Evolutionary conservation across 129 eudicot species (phyloP).

Genomic region (Ambrosia artemisiifolia): DNA sequence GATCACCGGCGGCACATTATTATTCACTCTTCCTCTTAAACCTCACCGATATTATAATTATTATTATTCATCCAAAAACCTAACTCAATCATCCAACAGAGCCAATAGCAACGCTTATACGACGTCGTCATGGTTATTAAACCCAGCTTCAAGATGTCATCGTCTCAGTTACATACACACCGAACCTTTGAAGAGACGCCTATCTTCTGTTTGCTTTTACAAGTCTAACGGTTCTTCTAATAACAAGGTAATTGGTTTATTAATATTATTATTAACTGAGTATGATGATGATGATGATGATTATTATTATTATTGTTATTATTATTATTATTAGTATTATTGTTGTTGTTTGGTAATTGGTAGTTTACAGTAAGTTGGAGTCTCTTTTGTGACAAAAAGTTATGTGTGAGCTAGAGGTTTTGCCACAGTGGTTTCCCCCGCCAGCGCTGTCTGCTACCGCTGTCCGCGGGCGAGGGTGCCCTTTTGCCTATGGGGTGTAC

Average conservation of each 20-base stretch:
- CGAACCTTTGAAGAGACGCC: conserved; percentile 24
- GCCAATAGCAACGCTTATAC: neutral
- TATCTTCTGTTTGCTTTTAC: conserved; percentile 34
- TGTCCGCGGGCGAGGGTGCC: too few relatives aligned
- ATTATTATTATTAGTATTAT: too few relatives aligned
- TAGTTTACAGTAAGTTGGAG: too few relatives aligned
- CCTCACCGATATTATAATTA: conserved; percentile 6
- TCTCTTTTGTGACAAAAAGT: too few relatives aligned
- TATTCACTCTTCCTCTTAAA: conserved; percentile 7
- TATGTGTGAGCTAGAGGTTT: too few relatives aligned
- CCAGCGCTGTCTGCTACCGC: too few relatives aligned
- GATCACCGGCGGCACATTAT: conserved; percentile 14
- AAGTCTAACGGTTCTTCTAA: conserved; percentile 22
- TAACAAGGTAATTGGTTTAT: conserved; percentile 20
- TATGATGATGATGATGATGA: too few relatives aligned
- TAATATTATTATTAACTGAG: conserved; percentile 12
- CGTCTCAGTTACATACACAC: neutral
- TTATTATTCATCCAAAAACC: conserved; percentile 19
- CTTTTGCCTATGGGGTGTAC: too few relatives aligned
- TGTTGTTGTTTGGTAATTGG: too few relatives aligned
- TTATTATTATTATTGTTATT: too few relatives aligned
- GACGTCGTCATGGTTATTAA: conserved; percentile 20
- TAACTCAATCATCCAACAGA: conserved; percentile 16
- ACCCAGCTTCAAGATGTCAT: conserved; percentile 18
- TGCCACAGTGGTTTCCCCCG: too few relatives aligned